Conservation (phyloP, 257 asterid genomes). For the Nicotiana knightiana region DNA sequence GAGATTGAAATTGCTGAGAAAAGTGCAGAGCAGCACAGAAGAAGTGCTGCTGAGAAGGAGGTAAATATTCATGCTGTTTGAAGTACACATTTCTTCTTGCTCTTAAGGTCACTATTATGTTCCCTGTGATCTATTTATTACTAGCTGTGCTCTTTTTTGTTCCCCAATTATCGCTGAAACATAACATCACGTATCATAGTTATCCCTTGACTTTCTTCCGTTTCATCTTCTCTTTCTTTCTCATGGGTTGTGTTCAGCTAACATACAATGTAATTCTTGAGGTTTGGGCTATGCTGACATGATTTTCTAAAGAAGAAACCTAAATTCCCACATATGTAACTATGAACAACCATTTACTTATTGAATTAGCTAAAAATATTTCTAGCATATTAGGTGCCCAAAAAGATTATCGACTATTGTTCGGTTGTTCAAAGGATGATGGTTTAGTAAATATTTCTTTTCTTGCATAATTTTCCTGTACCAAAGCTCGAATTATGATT, state of each 20-base stretch:
- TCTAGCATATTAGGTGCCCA: neutral
- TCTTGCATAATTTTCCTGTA: neutral
- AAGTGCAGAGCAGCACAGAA: conserved; percentile 91
- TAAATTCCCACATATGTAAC: neutral
- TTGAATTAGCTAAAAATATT: neutral
- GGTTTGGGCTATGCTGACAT: neutral
- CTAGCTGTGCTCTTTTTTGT: neutral
- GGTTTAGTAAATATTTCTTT: neutral
- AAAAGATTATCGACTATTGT: neutral
- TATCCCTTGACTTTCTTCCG: neutral
- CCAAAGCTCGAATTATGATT: neutral
- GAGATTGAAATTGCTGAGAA: conserved; percentile 73
- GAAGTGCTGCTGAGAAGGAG: conserved; percentile 92
- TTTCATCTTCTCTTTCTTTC: neutral
- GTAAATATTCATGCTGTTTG: conserved; percentile 40
- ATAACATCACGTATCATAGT: neutral
- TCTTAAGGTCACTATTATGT: neutral
- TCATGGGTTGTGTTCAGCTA: neutral
- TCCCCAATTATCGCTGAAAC: neutral
- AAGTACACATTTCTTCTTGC: neutral
- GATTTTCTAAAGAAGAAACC: neutral
- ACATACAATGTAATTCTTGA: neutral
- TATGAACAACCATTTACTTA: neutral
- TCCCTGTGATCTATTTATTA: no score
- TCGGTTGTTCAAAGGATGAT: neutral